Evolutionary conservation across 257 asterid genomes (phyloP).

Genomic region (Solanum peruvianum): DNA sequence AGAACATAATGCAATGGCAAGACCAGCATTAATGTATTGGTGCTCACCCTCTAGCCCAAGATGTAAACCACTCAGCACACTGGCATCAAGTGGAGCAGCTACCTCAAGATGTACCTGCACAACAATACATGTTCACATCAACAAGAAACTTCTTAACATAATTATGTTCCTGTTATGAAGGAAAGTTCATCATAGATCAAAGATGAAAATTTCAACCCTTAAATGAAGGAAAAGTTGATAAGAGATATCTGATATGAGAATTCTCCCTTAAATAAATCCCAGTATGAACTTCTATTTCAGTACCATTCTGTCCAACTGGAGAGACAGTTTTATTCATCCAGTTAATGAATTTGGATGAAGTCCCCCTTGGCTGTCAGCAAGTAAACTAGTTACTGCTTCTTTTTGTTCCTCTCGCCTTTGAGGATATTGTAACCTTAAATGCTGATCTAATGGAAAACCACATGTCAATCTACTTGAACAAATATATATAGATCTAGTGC

Average conservation of each 20-base stretch:
- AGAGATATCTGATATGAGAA: not conserved
- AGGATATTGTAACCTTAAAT: not conserved
- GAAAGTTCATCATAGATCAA: not conserved
- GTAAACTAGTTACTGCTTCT: not conserved
- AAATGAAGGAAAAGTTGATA: not conserved
- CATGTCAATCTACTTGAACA: not conserved
- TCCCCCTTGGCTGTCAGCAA: not conserved
- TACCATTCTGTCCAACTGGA: not conserved
- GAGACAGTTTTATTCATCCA: not conserved
- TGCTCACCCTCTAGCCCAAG: conserved; percentile 98
- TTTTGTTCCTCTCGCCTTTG: not conserved
- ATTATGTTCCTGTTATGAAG: not conserved
- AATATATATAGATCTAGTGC: not conserved
- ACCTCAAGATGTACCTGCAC: conserved; percentile 77
- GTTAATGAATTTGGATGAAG: not conserved
- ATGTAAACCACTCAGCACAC: conserved; percentile 47
- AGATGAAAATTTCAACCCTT: not conserved
- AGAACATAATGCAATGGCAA: conserved; percentile 84
- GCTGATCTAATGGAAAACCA: not conserved
- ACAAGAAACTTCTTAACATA: not conserved
- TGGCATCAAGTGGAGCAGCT: conserved; percentile 64
- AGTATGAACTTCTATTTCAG: not conserved
- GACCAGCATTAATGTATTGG: conserved; percentile 91
- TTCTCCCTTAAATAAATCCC: not conserved
- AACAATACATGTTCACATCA: conserved; percentile 9